phyloP scores from a whole-genome alignment of 345 rosid genomes.

The Hirschfeldia incana region DNA sequence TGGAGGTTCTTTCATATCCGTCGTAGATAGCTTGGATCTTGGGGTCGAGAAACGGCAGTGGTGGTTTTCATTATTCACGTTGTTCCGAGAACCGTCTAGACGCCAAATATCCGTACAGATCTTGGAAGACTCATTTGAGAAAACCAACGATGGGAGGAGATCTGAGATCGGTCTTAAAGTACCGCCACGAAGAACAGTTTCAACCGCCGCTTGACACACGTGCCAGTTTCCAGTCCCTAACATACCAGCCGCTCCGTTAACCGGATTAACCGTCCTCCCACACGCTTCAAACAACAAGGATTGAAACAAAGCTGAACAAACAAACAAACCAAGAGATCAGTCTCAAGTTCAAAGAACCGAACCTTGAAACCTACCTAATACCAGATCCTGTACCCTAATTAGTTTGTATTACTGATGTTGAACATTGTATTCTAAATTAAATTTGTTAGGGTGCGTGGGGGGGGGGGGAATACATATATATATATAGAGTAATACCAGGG shows the following conservation, averaged over 20 bases:
- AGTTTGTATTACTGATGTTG: background rate
- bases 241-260: slow-evolving; percentile 68
- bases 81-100: slow-evolving; percentile 20
- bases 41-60: slow-evolving; percentile 24
- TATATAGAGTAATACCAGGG: slow-evolving; percentile 52
- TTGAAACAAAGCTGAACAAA: slow-evolving; percentile 58
- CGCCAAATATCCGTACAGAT: slow-evolving; percentile 23
- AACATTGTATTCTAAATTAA: background rate
- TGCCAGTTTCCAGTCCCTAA: slow-evolving; percentile 69
- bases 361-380: background rate
- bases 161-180: slow-evolving; percentile 44
- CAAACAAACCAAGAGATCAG: background rate
- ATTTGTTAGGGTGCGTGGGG: too few relatives aligned
- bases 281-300: slow-evolving; percentile 69
- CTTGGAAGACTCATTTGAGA: slow-evolving; percentile 33
- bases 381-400: background rate
- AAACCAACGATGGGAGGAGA: background rate
- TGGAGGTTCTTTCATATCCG: slow-evolving; percentile 23
- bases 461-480: background rate
- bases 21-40: slow-evolving; percentile 51
- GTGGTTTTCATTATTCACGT: slow-evolving; percentile 30
- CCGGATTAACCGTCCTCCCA: slow-evolving; percentile 64
- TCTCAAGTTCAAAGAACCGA: background rate
- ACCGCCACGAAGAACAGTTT: slow-evolving; percentile 61
- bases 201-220: slow-evolving; percentile 56